Percentiles rank a stretch among this genome's conserved stretches.
phyloP scores from a whole-genome alignment of 805 yeast species.

The Myxozyma mucilagina region DNA sequence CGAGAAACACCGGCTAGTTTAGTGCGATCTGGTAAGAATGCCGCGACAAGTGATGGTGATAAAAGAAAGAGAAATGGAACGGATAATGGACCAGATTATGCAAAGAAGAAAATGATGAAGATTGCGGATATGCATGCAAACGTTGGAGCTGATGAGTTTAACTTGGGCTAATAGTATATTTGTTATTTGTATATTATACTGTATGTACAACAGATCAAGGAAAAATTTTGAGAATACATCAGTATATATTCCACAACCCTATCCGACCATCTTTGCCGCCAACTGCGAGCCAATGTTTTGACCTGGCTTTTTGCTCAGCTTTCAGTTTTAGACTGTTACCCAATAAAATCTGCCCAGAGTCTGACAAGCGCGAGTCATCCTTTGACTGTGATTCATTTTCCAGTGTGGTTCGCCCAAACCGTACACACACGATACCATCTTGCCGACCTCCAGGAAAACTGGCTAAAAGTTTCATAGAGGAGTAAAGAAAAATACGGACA shows the following conservation, averaged over 20 bases:
- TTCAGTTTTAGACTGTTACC: neutral
- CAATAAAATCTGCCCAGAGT: neutral
- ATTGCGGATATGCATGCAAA: slow-evolving; percentile 70
- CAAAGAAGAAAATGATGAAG: slow-evolving; percentile 70
- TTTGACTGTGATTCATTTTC: neutral
- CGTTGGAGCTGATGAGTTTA: slow-evolving; percentile 71
- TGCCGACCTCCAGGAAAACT: slow-evolving; percentile 38
- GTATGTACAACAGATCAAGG: neutral
- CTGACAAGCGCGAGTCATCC: neutral
- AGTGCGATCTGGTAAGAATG: slow-evolving; percentile 53
- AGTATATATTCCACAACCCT: slow-evolving; percentile 42
- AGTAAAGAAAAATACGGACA: slow-evolving; percentile 38
- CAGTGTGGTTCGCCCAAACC: slow-evolving; percentile 24
- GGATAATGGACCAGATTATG: slow-evolving; percentile 58
- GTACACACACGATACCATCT: slow-evolving; percentile 37
- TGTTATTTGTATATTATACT: neutral
- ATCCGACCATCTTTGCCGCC: slow-evolving; percentile 61
- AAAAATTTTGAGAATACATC: neutral
- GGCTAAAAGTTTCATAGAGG: slow-evolving; percentile 38
- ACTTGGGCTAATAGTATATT: slow-evolving; percentile 44
- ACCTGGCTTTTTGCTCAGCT: slow-evolving; percentile 6
- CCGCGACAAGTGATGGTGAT: slow-evolving; percentile 34
- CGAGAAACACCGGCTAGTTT: slow-evolving; percentile 82
- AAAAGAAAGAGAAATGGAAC: slow-evolving; percentile 32
- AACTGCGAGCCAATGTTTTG: slow-evolving; percentile 45